Conservation (phyloP, 2,329 filamentous ascomycete genomes). For the Sclerotinia subarctica region DNA sequence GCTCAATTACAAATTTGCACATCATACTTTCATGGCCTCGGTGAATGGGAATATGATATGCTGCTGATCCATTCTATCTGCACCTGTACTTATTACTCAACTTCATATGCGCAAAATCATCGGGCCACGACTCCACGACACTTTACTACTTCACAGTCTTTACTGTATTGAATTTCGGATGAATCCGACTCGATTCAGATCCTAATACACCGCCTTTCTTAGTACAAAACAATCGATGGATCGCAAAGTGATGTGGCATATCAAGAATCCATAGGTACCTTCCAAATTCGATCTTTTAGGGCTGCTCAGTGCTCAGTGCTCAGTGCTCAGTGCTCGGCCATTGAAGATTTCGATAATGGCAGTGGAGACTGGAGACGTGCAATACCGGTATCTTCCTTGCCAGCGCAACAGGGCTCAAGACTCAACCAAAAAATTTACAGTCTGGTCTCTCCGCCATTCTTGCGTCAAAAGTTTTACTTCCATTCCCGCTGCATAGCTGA, state of each 20-base stretch:
- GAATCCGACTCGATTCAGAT: background rate
- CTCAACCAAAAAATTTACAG: background rate
- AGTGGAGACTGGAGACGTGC: background rate
- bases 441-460: background rate
- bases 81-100: too few species aligned
- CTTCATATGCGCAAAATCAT: too few species aligned
- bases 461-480: background rate
- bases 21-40: too few species aligned
- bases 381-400: background rate
- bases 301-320: background rate
- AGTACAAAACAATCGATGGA: background rate
- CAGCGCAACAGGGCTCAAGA: background rate
- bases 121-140: too few species aligned
- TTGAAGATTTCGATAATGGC: background rate
- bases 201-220: background rate
- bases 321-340: background rate
- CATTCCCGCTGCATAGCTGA: too few species aligned
- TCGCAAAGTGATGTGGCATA: conserved; percentile 6
- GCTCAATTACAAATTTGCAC: too few species aligned
- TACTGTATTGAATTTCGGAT: too few species aligned
- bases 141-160: too few species aligned
- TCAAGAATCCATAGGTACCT: background rate
- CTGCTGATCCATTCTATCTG: too few species aligned
- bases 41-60: too few species aligned
- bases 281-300: background rate